Percentiles rank a stretch among this genome's conserved stretches.
Evolutionary conservation across 2,329 filamentous ascomycete species (phyloP).

Genomic region (Trichoderma lentiforme): DNA sequence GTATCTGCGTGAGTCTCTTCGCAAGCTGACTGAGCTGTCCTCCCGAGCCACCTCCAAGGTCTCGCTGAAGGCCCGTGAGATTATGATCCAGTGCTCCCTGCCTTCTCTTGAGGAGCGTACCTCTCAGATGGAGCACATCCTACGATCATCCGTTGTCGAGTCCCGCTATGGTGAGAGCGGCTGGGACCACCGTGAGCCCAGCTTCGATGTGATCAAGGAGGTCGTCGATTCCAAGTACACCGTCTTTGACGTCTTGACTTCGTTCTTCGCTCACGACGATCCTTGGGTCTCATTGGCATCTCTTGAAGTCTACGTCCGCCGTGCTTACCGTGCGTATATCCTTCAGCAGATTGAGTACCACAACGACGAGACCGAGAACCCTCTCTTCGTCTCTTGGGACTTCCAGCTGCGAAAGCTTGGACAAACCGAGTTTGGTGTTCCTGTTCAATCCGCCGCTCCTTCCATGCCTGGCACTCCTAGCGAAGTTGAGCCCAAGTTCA

Average conservation of each 20-base stretch:
- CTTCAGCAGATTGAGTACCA: constrained; percentile 89
- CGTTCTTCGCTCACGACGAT: constrained; percentile 93
- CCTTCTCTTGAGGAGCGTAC: constrained; percentile 94
- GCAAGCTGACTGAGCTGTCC: constrained; percentile 84
- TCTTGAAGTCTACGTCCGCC: constrained; percentile 92
- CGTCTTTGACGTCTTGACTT: constrained; percentile 90
- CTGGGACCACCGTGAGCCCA: constrained; percentile 93
- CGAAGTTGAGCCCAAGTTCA: constrained; percentile 58
- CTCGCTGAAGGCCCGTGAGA: constrained; percentile 91
- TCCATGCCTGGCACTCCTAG: constrained; percentile 78
- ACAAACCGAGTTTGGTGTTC: constrained; percentile 82
- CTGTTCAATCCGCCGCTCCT: constrained; percentile 73
- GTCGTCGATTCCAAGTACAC: constrained; percentile 98
- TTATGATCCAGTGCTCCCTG: constrained; percentile 94
- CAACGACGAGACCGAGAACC: constrained; percentile 64
- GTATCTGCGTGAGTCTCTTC: constrained; percentile 77
- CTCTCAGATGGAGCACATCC: constrained; percentile 96
- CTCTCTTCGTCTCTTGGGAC: constrained; percentile 88
- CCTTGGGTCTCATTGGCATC: constrained; percentile 92
- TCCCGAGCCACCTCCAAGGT: constrained; percentile 84
- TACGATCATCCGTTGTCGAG: constrained; percentile 91
- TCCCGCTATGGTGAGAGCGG: constrained; percentile 97
- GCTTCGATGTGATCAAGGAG: constrained; percentile 88
- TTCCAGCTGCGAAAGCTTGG: constrained; percentile 93
- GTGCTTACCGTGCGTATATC: constrained; percentile 93